Base-by-base conservation (phyloP, 75 land plant genomes). In the Pinus tabuliformis region DNA sequence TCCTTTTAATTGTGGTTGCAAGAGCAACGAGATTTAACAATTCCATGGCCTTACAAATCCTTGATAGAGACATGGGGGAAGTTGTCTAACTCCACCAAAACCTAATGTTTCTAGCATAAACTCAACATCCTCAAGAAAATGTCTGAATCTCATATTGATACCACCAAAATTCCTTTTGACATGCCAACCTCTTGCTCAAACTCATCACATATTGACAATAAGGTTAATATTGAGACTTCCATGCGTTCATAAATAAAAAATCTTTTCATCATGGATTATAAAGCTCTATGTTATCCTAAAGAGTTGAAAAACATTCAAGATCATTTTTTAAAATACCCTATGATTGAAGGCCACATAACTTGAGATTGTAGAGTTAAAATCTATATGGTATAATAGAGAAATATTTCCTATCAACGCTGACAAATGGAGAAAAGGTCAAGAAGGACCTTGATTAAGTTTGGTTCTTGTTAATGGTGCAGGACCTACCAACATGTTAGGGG, bases 41-140 rank as follows among this genome's bases (percentile, higher is more conserved):
- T 83, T 93, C 77, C 76, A 83, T 74, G 88, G 88, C 45, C 74
- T 78, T 63, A 73, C 88, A 42, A 81, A 81, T 62, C 82, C 84
- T 78, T 54, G 78, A 68, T 91, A 91, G 59, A 73, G 87, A 22
- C 85, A 89, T 36, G 64, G 88, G 37, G 93, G 93, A 33, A 83
- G 56, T 84, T 58, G 82, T 3, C 73, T 93, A 64, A 93, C 96
- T 24, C 91, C 96, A 28, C 93, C 93, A 58, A 52, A 68, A 42
- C 71, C 21, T 4, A 91, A 91, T 81, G 91, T 83, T 14, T 77
- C 74, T 58, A 80, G 70, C 80, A 80, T n/a, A 7, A 79, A 33
- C 70, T 59, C 58, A 58, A 56, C 80, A 30, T 57, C 77, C 45
- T 36, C 77, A 11, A 78, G 64, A 39, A 16, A 39, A 11, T 21